Evolutionary conservation across 176 grass and related monocot species (phyloP).

Genomic region (Tillandsia leiboldiana): DNA sequence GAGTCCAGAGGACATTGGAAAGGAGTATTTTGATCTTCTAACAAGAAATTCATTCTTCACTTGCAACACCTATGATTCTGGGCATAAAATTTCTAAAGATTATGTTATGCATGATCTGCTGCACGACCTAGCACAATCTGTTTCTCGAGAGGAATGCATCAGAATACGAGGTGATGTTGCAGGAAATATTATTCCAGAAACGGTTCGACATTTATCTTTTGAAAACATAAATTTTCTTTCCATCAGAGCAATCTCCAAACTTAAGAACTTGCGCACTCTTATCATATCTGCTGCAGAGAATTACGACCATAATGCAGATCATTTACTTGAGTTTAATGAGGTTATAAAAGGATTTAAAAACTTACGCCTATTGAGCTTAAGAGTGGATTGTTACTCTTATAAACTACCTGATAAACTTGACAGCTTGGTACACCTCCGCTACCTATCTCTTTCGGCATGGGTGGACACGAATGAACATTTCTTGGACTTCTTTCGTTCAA

Average conservation of each 20-base stretch:
- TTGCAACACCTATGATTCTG: neutral
- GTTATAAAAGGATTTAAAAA: no score
- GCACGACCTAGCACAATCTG: slow-evolving; percentile 15
- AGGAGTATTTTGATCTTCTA: slow-evolving; percentile 10
- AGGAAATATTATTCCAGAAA: neutral
- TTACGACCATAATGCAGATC: neutral
- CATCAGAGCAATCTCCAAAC: neutral
- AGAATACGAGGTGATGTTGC: neutral
- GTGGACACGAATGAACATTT: no score
- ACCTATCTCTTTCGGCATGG: no score
- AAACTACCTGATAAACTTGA: no score
- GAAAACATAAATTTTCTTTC: neutral
- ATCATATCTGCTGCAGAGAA: neutral
- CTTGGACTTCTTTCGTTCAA: no score
- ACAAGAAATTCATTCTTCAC: slow-evolving; percentile 18
- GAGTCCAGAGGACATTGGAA: slow-evolving; percentile 13
- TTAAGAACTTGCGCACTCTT: neutral
- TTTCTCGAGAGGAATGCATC: slow-evolving; percentile 19
- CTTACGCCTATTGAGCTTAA: no score
- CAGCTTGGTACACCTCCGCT: no score
- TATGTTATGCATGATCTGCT: slow-evolving; percentile 20
- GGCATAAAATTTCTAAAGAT: no score
- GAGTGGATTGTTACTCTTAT: no score
- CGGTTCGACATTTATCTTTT: neutral
- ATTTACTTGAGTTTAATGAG: no score